These are phyloP conservation scores for Dipsacomyces acuminosporus DNA, from an alignment of 371 early-diverging fungal genomes.

Conservation along the genomic window DNA sequence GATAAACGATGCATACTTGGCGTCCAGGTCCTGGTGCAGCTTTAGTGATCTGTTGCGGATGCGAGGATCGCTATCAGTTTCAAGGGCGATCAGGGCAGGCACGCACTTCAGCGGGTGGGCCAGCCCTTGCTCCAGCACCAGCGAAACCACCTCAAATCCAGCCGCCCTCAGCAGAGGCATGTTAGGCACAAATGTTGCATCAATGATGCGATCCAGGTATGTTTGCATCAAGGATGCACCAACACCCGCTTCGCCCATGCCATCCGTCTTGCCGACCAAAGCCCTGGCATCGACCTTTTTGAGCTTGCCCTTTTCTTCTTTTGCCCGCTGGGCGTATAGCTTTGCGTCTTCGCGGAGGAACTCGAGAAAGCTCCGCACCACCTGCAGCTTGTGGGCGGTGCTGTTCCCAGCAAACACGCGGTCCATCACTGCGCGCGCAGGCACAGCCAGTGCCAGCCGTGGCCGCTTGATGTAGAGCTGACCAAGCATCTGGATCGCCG, in stretches of 20 bases:
- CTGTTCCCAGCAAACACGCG: slow-evolving; percentile 54
- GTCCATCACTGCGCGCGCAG: slow-evolving; percentile 63
- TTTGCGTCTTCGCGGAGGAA: slow-evolving; percentile 65
- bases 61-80: slow-evolving; percentile 59
- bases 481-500: slow-evolving; percentile 51
- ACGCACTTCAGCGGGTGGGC: slow-evolving; percentile 86
- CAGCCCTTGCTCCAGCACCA: slow-evolving; percentile 77
- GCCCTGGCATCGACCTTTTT: slow-evolving; percentile 63
- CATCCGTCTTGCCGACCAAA: slow-evolving; percentile 71
- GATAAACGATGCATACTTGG: slow-evolving; percentile 78
- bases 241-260: slow-evolving; percentile 77
- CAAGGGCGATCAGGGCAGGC: slow-evolving; percentile 79
- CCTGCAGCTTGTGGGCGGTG: slow-evolving; percentile 54
- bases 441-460: slow-evolving; percentile 57
- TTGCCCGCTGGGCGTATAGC: slow-evolving; percentile 14
- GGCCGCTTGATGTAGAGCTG: slow-evolving; percentile 69
- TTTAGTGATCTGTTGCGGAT: slow-evolving; percentile 65
- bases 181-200: slow-evolving; percentile 58
- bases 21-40: slow-evolving; percentile 68
- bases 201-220: slow-evolving; percentile 65
- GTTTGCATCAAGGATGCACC: slow-evolving; percentile 80
- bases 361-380: slow-evolving; percentile 66
- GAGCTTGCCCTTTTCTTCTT: slow-evolving; percentile 11
- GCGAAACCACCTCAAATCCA: slow-evolving; percentile 72
- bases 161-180: slow-evolving; percentile 46